Base-by-base conservation (phyloP, 805 yeast species). In the Candida khao-thaluensis region DNA sequence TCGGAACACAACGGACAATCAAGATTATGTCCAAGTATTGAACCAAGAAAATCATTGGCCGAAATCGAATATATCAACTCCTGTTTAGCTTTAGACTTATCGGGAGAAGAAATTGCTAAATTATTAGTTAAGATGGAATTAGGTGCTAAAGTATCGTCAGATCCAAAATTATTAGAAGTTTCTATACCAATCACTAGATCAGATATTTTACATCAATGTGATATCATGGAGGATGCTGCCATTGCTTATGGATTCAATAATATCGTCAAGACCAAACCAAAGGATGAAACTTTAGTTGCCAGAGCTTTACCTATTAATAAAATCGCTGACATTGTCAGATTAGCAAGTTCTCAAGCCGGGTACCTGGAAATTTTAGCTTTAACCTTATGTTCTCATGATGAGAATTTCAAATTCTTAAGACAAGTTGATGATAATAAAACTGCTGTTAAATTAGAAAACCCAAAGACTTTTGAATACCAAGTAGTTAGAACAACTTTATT, bases 141-240 rank as follows among this genome's bases (percentile, higher is more conserved):
- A 49, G 61, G 60, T 39, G 93, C 95, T 17, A 56, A 60, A 14
- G 77, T 79, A 22, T 46, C 62, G 3, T 51, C 59, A 1, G 72
- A 77, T 48, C 53, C 65, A 6, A 71, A 79, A 47, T 57, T 77
- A 27, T 57, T 86, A 36, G 78, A 79, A 37, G 90, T 89, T 41
- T 59, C 66, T 26, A 79, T 93, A 43, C 99, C 99, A 47, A 82
- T 87, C 55, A 93, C 99, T 26, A 85, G 99, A 72, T 82, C 98
- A 8, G 99, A 93, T 65, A 77, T 93, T 46, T 74, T 93, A 56
- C 99, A 93, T 65, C 95, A 88, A 61, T 91, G 98, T 74, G 99
- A 93, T 66, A 82, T 93, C 50, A 86, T 93, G 95, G 99, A 93
- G 66, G 99, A 93, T 64, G 96, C 91, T 35, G 99, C 96, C 34